phyloP scores from a whole-genome alignment of 306 rosid genomes.

The Fragaria iinumae region DNA sequence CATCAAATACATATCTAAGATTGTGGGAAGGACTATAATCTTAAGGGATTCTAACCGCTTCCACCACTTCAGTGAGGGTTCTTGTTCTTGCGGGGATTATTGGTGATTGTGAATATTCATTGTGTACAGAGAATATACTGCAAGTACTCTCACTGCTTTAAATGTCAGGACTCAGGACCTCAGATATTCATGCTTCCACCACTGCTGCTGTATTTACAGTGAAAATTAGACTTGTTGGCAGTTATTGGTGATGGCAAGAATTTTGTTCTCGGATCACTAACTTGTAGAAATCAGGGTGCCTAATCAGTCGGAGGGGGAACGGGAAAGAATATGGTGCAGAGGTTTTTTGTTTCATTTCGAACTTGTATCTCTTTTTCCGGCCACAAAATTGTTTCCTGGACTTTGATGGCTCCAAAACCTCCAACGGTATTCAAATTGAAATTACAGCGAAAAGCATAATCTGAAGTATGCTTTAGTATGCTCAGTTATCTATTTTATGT shows the following conservation, averaged over 20 bases:
- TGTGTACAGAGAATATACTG: conserved; percentile 4
- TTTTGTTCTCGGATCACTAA: not conserved
- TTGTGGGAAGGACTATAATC: conserved; percentile 69
- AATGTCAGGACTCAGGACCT: not conserved
- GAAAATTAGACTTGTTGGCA: not conserved
- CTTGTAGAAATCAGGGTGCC: not conserved
- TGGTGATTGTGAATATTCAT: conserved; percentile 46
- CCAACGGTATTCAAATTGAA: not conserved
- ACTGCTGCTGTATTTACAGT: not conserved
- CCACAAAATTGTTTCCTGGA: not conserved
- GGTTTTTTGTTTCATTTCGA: not conserved
- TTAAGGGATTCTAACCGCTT: conserved; percentile 82
- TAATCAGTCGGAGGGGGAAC: not conserved
- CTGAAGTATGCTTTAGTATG: not conserved
- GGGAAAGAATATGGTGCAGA: not conserved
- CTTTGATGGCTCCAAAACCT: not conserved
- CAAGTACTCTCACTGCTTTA: conserved; percentile 21
- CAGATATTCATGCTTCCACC: not conserved
- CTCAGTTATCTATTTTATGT: not conserved
- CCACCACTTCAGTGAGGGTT: conserved; percentile 75
- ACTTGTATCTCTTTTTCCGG: not conserved
- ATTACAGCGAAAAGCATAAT: not conserved
- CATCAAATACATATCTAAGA: conserved; percentile 78
- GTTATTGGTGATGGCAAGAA: not conserved
- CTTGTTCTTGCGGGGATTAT: conserved; percentile 81